A percentile compares a stretch with the other conserved stretches of the same genome.
phyloP scores from a whole-genome alignment of 352 stramenopile species.

The Phytophthora citricola region DNA sequence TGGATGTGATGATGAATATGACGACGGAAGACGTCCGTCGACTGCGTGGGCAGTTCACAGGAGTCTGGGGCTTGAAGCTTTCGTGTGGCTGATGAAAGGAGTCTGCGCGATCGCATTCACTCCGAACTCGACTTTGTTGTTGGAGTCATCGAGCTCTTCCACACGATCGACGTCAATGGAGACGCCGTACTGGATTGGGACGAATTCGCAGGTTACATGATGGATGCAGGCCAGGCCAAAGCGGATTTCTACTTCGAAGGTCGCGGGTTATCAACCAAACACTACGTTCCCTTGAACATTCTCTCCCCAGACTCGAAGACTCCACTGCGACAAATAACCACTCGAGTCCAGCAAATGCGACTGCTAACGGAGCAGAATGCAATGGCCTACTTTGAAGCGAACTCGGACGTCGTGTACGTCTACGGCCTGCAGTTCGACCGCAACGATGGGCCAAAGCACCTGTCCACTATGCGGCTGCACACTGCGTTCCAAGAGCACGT shows the following conservation, averaged over 20 bases:
- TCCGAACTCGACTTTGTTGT: conserved; percentile 85
- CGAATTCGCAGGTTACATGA: conserved; percentile 90
- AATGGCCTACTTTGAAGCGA: conserved; percentile 73
- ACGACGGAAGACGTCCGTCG: conserved; percentile 76
- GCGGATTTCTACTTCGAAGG: conserved; percentile 60
- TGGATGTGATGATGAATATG: conserved; percentile 91
- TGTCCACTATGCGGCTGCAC: conserved; percentile 73
- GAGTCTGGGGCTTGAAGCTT: conserved; percentile 64
- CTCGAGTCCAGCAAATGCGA: conserved; percentile 61
- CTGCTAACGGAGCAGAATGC: conserved; percentile 56
- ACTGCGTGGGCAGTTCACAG: conserved; percentile 61
- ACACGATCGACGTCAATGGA: conserved; percentile 92
- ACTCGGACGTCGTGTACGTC: conserved; percentile 72
- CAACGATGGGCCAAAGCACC: conserved; percentile 64
- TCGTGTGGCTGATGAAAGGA: conserved; percentile 79
- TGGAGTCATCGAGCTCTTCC: conserved; percentile 88
- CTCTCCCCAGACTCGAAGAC: conserved; percentile 55
- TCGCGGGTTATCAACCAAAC: conserved; percentile 31
- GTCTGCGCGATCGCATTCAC: conserved; percentile 69
- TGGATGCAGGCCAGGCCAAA: conserved; percentile 73
- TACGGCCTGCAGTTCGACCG: conserved; percentile 70
- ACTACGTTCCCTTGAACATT: conserved; percentile 45
- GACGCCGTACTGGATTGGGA: conserved; percentile 90
- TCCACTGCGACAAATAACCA: conserved; percentile 53
- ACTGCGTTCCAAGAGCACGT: conserved; percentile 80